Evolutionary conservation across 495 filamentous ascomycete species (phyloP), one percentile per base, ranked within the genome.

Genomic region (Ascodesmis nigricans): DNA sequence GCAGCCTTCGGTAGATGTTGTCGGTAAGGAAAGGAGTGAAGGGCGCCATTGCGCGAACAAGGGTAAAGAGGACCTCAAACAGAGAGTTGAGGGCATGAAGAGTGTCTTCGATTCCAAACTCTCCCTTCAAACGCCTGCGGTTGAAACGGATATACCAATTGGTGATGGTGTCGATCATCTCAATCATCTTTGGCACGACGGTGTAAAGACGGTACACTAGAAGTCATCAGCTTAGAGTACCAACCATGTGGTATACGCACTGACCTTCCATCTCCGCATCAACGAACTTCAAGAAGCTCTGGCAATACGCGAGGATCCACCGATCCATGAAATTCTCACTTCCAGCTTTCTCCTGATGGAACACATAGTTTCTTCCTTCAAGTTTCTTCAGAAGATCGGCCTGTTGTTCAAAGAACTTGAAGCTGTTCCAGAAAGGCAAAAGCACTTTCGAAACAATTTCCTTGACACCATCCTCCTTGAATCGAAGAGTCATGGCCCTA

Each of bases 91-190:
- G 61, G 6, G 87, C 87, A 53, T 91, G 78, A 35, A 72, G 56
- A 17, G 87, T 95, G 47, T 95, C 87, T 28, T 90, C 68, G 8
- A 77, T 54, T 9, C 84, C 84, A 47, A 75, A 71, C 55, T 90
- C 83, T 36, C 87, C 87, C 70, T 95, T 97, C 35, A 97, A 62
- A 13, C 87, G 74, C 54, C 80, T 81, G 20, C 87, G 71, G 61
- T 97, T 97, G 63, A 95, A 92, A n/a, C 84, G 70, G 52, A 97
- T 97, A 55, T 97, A 97, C 90, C 90, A 97, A 57, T 97, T 97
- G 1, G 87, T 95, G 4, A 78, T 78, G 56, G 87, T 82, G 50
- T 97, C 87, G 42, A 95, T 87, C 53, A 91, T 66, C 35, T 66
- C 68, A 19, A 97, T 66, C 36, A 97, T 58, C 33, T 76, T 69